A percentile compares a stretch with the other conserved stretches of the same genome.
These are phyloP conservation scores for Lenwebbia sp. DNA, from an alignment of 345 rosid species.

Conservation along the genomic window DNA sequence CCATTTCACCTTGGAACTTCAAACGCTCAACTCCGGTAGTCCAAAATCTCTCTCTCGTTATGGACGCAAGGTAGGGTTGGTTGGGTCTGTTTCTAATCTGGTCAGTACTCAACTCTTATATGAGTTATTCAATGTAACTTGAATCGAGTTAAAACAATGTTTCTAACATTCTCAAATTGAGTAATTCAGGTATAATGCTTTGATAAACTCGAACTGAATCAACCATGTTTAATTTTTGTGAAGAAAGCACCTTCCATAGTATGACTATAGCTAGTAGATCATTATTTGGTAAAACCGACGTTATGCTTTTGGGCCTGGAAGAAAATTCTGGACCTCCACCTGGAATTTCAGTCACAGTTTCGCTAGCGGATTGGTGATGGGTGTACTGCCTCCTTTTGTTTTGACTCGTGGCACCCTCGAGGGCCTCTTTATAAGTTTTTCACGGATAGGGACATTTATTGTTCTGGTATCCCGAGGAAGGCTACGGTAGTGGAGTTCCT, in stretches of 20 bases:
- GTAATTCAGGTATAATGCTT: neutral
- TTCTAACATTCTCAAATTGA: neutral
- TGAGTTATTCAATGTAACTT: neutral
- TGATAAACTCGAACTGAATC: neutral
- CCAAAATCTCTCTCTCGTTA: neutral
- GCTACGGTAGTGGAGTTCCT: no score
- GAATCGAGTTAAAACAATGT: neutral
- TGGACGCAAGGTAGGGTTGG: neutral
- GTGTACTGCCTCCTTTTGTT: no score
- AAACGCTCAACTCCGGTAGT: neutral
- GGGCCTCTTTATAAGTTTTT: no score
- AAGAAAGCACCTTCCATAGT: neutral
- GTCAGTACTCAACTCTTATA: neutral
- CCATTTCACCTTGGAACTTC: neutral
- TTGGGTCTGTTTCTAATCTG: neutral
- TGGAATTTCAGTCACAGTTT: no score
- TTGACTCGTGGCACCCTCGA: no score
- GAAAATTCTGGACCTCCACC: no score
- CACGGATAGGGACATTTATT: no score
- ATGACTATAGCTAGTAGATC: neutral
- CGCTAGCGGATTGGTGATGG: no score
- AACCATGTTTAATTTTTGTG: neutral
- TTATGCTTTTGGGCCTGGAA: no score
- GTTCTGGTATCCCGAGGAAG: no score
- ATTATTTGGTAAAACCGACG: neutral